Evolutionary conservation across 495 filamentous ascomycete genomes (phyloP).

Genomic region (Penicillium cinerascens): DNA sequence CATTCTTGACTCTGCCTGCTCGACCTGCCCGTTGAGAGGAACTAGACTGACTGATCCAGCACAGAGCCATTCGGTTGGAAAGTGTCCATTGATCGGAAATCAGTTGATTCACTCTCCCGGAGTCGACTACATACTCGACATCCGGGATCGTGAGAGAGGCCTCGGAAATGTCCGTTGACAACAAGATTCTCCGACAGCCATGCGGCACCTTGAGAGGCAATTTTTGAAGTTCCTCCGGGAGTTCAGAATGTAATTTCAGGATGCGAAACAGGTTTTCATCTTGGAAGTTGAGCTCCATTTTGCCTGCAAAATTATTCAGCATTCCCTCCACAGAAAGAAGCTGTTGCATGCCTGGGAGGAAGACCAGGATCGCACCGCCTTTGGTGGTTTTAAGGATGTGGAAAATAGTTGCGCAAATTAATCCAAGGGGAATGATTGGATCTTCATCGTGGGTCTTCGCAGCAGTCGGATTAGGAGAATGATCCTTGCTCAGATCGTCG

Average conservation of each 20-base stretch:
- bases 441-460: constrained; percentile 31
- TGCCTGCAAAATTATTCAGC: neutral
- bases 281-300: constrained; percentile 42
- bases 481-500: neutral
- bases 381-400: constrained; percentile 48
- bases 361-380: constrained; percentile 54
- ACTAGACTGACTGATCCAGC: constrained; percentile 55
- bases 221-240: constrained; percentile 44
- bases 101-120: constrained; percentile 51
- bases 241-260: constrained; percentile 49
- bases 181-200: constrained; percentile 54
- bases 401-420: constrained; percentile 47
- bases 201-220: constrained; percentile 41
- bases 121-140: constrained; percentile 55
- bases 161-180: constrained; percentile 60
- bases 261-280: constrained; percentile 44
- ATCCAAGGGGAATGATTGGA: constrained; percentile 42
- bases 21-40: constrained; percentile 55
- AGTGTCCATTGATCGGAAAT: constrained; percentile 45
- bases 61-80: constrained; percentile 43
- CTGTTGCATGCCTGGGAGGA: constrained; percentile 55
- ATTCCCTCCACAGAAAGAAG: constrained; percentile 25
- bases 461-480: neutral
- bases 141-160: constrained; percentile 60
- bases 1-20: constrained; percentile 56